Percentiles rank a stretch among this genome's conserved stretches.
Conservation (phyloP, 441 rosid genomes). For the Lepidium campestre region DNA sequence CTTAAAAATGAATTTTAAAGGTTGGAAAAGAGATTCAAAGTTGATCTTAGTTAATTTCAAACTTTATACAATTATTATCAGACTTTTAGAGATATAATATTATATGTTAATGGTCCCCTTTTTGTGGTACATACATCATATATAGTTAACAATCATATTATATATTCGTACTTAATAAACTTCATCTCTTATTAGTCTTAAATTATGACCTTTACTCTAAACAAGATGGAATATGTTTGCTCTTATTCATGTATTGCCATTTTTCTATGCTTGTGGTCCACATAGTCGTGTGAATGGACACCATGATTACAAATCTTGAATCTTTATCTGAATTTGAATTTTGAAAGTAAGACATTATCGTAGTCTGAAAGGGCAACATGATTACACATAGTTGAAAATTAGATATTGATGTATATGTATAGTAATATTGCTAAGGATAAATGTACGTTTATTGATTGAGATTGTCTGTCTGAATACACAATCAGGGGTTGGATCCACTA, state of each 20-base stretch:
- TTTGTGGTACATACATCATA: constrained; percentile 5
- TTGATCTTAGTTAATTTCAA: background rate
- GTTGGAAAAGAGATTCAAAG: constrained; percentile 19
- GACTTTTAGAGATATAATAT: background rate
- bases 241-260: constrained; percentile 15
- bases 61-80: constrained; percentile 6
- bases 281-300: background rate
- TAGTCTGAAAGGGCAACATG: no score
- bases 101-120: constrained; percentile 19
- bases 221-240: background rate
- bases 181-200: background rate
- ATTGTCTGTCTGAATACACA: background rate
- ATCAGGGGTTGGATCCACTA: constrained; percentile 84
- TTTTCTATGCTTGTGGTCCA: constrained; percentile 17
- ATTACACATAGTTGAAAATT: no score
- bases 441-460: background rate
- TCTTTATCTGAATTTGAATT: background rate
- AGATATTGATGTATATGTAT: no score
- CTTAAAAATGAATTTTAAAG: background rate
- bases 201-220: background rate
- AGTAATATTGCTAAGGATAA: background rate
- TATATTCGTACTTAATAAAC: background rate
- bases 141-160: background rate
- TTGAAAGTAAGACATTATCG: no score
- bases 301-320: constrained; percentile 3